Evolutionary conservation across 805 yeast species (phyloP).

Genomic region (Saccharomycopsis fibuligera): DNA sequence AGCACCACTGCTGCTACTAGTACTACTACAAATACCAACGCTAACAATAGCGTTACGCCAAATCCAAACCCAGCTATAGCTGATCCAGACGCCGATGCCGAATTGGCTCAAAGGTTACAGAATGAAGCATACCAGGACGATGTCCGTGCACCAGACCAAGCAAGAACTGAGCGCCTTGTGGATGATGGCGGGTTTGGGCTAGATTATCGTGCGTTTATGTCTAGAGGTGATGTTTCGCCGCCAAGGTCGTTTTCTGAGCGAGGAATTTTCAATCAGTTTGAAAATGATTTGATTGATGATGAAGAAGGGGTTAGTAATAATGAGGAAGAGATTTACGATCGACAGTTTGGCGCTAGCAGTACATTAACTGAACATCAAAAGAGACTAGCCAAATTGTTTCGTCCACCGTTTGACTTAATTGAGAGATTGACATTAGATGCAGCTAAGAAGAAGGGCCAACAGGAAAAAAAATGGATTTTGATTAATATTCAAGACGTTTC

Average conservation of each 20-base stretch:
- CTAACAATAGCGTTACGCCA: slow-evolving; percentile 1
- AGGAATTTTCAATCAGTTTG: slow-evolving; percentile 33
- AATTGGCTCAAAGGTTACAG: slow-evolving; percentile 56
- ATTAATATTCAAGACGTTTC: slow-evolving; percentile 82
- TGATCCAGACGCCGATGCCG: slow-evolving; percentile 31
- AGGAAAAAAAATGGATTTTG: slow-evolving; percentile 69
- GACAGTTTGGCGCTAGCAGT: slow-evolving; percentile 15
- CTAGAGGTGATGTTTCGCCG: background rate
- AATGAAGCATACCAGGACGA: slow-evolving; percentile 47
- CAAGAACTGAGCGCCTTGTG: slow-evolving; percentile 31
- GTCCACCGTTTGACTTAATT: slow-evolving; percentile 93
- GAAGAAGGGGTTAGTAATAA: slow-evolving; percentile 35
- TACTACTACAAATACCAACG: slow-evolving; percentile 10
- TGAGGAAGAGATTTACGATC: slow-evolving; percentile 31
- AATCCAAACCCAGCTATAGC: slow-evolving; percentile 1
- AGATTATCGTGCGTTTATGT: background rate
- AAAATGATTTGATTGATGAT: slow-evolving; percentile 32
- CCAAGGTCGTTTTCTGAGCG: slow-evolving; percentile 10
- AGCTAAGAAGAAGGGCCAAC: slow-evolving; percentile 65
- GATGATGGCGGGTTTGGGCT: slow-evolving; percentile 8
- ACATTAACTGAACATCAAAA: slow-evolving; percentile 38
- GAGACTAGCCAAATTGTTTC: slow-evolving; percentile 72
- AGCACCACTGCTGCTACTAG: no score
- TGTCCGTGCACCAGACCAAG: slow-evolving; percentile 74
- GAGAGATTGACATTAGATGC: slow-evolving; percentile 57